Evolutionary conservation across 108 stramenopile species (phyloP), one percentile per base, ranked within the genome.

Genomic region (Asterionellopsis glacialis): DNA sequence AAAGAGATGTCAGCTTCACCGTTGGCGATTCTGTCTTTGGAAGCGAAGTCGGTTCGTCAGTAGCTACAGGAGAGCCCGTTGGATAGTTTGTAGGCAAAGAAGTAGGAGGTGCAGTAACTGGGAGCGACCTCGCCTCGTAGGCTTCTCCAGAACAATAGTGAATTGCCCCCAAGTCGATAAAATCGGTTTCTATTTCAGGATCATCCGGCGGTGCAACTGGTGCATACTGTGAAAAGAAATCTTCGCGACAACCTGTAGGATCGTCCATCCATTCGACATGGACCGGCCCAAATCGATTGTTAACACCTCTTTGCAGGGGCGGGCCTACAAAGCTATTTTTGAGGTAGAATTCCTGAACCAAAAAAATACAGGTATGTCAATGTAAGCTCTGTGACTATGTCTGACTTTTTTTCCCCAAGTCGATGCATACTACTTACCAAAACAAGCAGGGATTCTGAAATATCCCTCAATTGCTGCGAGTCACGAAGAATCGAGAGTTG

Each of bases 251-350:
- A 4, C 52, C 52, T 15, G 26, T 26, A 15, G 52, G 52, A 27
- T 54, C 52, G 26, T 54, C 52, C 52, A 54, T 54, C 52, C 52
- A 54, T 24, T 54, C 25, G 3, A 54, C 25, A 27, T 54, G 52
- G 9, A 54, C 5, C 6, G 52, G 25, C 4, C 52, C 52, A 9
- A 54, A 54, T 26, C 52, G 4, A 27, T 54, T 54, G 25, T 54
- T 11, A 15, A 25, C 22, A 27, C 25, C 25, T 4, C 4, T 27
- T 22, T 25, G 52, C 15, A 54, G 4, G 15, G 52, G 52, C n/a
- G 26, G 25, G 15, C 52, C 52, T 15, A 9, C 11, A 11, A 54
- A 54, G 3, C 19, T 21, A 9, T 16, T 21, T 47, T 47, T 47
- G 45, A 47, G 45, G 45, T 47, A 47, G 19, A 47, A 47, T 21